These are phyloP conservation scores for Dactylorhiza incarnata DNA, from an alignment of 106 monocot species.

Conservation along the genomic window DNA sequence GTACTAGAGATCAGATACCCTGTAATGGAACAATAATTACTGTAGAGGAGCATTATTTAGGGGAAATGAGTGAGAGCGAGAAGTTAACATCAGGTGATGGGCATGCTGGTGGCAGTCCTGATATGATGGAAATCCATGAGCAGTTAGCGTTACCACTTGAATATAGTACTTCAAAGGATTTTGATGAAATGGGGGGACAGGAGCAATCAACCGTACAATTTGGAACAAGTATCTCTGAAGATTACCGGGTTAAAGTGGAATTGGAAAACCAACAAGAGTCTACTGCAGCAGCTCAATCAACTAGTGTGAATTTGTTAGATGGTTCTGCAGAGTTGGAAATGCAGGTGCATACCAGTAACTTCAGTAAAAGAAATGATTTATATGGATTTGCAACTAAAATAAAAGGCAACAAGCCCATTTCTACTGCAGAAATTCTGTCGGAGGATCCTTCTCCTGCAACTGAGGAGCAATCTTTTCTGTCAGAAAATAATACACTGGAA, in stretches of 20 bases:
- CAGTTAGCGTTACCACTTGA: slow-evolving; percentile 1
- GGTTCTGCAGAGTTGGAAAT: slow-evolving; percentile 6
- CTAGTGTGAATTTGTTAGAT: neutral
- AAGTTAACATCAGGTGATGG: neutral
- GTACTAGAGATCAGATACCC: slow-evolving; percentile 8
- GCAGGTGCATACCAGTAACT: neutral
- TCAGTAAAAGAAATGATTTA: slow-evolving; percentile 6
- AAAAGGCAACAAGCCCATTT: neutral
- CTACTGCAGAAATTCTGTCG: slow-evolving; percentile 5
- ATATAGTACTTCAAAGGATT: neutral
- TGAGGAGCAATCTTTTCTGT: neutral
- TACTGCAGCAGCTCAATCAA: neutral
- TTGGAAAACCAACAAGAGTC: neutral
- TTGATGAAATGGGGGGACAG: slow-evolving; percentile 2
- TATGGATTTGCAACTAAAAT: neutral
- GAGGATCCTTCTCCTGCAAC: neutral
- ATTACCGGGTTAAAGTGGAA: neutral
- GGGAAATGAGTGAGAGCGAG: slow-evolving; percentile 1
- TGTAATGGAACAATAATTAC: neutral
- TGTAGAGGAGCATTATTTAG: slow-evolving; percentile 8
- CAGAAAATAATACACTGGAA: slow-evolving; percentile 1
- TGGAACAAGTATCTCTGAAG: neutral
- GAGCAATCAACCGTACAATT: neutral
- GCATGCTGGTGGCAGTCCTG: neutral
- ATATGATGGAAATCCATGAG: slow-evolving; percentile 6